Conservation (phyloP, 2,329 filamentous ascomycete genomes). For the Sclerotiophoma versabilis region DNA sequence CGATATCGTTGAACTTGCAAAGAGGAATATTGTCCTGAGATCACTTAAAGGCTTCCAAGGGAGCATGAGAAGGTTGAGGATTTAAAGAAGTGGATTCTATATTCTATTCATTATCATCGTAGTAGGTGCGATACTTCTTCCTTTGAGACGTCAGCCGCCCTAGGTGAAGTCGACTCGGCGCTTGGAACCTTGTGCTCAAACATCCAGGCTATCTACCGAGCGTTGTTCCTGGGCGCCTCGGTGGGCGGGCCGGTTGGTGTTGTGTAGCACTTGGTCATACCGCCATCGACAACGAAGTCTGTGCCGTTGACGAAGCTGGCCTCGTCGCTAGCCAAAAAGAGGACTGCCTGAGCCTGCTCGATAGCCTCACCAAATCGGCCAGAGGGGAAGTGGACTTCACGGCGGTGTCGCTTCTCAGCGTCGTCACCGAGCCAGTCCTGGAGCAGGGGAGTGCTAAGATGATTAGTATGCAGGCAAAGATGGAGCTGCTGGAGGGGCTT, state of each 20-base stretch:
- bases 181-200: too few species aligned
- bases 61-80: too few species aligned
- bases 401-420: conserved; percentile 76
- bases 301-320: conserved; percentile 88
- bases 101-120: conserved; percentile 15
- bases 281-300: conserved; percentile 95
- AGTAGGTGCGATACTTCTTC: not conserved
- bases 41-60: too few species aligned
- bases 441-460: conserved; percentile 75
- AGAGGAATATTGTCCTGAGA: too few species aligned
- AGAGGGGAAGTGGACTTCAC: conserved; percentile 87
- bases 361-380: conserved; percentile 92
- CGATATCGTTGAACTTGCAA: too few species aligned
- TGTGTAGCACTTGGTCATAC: conserved; percentile 89
- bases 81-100: not conserved
- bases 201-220: conserved; percentile 30
- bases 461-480: conserved; percentile 18
- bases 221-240: conserved; percentile 60
- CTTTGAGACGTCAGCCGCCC: too few species aligned
- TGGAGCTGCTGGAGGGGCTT: conserved; percentile 27
- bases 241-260: conserved; percentile 66
- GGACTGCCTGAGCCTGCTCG: conserved; percentile 87
- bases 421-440: conserved; percentile 96
- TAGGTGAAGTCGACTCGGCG: too few species aligned
- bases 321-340: conserved; percentile 89